phyloP scores from a whole-genome alignment of 2,329 filamentous ascomycete species.

The Xylariaceae sp. region DNA sequence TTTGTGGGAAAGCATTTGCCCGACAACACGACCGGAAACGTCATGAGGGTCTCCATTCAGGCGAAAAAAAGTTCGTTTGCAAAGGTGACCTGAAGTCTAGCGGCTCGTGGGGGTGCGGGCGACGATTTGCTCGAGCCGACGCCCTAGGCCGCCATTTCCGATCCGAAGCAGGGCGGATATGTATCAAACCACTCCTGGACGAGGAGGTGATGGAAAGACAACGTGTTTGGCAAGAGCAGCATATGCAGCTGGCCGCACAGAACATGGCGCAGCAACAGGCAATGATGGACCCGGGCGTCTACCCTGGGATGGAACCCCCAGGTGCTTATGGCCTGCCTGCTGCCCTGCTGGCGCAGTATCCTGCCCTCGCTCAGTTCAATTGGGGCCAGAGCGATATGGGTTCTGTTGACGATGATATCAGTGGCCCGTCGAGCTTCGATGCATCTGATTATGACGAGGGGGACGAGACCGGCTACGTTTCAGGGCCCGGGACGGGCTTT shows the following conservation, averaged over 20 bases:
- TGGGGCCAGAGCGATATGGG: slow-evolving; percentile 68
- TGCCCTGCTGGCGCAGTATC: slow-evolving; percentile 86
- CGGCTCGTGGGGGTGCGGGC: slow-evolving; percentile 86
- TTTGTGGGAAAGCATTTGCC: slow-evolving; percentile 95
- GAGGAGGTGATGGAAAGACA: slow-evolving; percentile 86
- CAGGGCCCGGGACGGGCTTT: slow-evolving; percentile 57
- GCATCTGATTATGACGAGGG: slow-evolving; percentile 73
- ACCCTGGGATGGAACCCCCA: slow-evolving; percentile 54
- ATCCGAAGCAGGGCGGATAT: slow-evolving; percentile 90
- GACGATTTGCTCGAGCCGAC: slow-evolving; percentile 91
- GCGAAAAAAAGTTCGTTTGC: slow-evolving; percentile 98
- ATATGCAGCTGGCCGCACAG: slow-evolving; percentile 56
- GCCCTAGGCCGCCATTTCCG: slow-evolving; percentile 92
- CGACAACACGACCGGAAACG: slow-evolving; percentile 96
- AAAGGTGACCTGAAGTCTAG: slow-evolving; percentile 82
- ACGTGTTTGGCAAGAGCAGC: slow-evolving; percentile 68
- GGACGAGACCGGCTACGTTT: slow-evolving; percentile 66
- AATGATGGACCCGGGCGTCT: slow-evolving; percentile 46
- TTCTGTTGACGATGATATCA: slow-evolving; percentile 73
- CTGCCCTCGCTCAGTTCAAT: slow-evolving; percentile 83
- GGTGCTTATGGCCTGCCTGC: slow-evolving; percentile 72
- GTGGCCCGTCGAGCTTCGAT: slow-evolving; percentile 77
- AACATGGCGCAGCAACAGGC: slow-evolving; percentile 51
- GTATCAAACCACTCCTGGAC: slow-evolving; percentile 94
- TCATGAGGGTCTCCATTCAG: slow-evolving; percentile 91